Conservation (phyloP, 768 basidiomycete genomes). For the Amanita inopinata region DNA sequence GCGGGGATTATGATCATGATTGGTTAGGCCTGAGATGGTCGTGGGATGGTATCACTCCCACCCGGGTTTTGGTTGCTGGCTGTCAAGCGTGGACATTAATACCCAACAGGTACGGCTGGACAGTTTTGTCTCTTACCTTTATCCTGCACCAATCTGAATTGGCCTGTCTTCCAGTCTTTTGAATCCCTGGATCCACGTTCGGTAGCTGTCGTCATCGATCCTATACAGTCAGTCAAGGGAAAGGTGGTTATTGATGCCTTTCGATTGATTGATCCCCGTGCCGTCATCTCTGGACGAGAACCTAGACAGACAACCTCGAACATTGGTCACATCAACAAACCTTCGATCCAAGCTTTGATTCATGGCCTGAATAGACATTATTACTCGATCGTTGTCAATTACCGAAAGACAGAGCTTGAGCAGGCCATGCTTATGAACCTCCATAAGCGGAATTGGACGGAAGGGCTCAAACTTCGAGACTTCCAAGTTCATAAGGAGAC, state of each 20-base stretch:
- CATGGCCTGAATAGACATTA: conserved; percentile 98
- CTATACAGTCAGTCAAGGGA: conserved; percentile 97
- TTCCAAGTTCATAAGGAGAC: conserved; percentile 80
- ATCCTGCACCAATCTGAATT: too few species aligned
- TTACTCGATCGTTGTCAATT: conserved; percentile 96
- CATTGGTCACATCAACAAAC: conserved; percentile 98
- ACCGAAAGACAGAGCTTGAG: conserved; percentile 96
- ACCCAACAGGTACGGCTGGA: conserved; percentile 84
- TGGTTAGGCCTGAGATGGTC: conserved; percentile 81
- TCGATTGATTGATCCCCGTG: conserved; percentile 88
- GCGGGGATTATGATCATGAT: conserved; percentile 2
- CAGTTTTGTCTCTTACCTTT: conserved; percentile 6
- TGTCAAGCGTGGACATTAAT: conserved; percentile 97
- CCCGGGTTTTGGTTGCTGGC: conserved; percentile 99
- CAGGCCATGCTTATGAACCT: conserved; percentile 99
- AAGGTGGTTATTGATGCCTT: conserved; percentile 99
- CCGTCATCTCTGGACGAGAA: conserved; percentile 86
- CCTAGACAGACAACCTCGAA: conserved; percentile 96
- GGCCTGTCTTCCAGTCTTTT: conserved; percentile 59
- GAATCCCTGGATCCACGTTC: conserved; percentile 89
- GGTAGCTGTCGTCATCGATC: conserved; percentile 96
- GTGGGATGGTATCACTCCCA: conserved; percentile 99
- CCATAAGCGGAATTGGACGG: conserved; percentile 99
- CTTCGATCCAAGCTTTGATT: conserved; percentile 97
- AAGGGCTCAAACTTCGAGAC: conserved; percentile 86